These are phyloP conservation scores for Globisporangium splendens DNA, from an alignment of 352 stramenopile genomes.

Conservation along the genomic window DNA sequence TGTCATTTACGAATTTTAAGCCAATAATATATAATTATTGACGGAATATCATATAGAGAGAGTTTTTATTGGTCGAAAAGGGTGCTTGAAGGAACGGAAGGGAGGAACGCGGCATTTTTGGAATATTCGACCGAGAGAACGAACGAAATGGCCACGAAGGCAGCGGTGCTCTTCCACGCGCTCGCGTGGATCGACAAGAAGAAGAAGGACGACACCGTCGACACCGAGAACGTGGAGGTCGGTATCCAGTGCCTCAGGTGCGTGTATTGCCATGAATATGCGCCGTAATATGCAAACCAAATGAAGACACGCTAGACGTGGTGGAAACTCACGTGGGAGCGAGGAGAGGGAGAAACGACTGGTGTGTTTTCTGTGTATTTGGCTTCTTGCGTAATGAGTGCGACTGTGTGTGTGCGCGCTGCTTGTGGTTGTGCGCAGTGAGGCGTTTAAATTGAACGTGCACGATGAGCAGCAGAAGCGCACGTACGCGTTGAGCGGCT, in stretches of 20 bases:
- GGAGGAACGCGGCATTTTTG: conserved; percentile 2
- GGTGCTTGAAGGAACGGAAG: too few relatives aligned
- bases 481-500: conserved; percentile 36
- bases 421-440: conserved; percentile 25
- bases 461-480: conserved; percentile 53
- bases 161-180: conserved; percentile 69
- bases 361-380: background rate
- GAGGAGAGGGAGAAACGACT: background rate
- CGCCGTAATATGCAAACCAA: background rate
- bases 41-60: too few relatives aligned
- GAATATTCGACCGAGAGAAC: conserved; percentile 12
- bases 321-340: background rate
- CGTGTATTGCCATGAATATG: conserved; percentile 6
- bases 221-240: conserved; percentile 64
- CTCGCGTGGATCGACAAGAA: conserved; percentile 64
- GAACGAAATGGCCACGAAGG: conserved; percentile 32
- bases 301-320: background rate
- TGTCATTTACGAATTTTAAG: background rate
- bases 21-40: conserved; percentile 1
- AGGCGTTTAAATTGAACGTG: conserved; percentile 66
- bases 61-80: conserved; percentile 18
- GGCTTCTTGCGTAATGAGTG: background rate
- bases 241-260: conserved; percentile 61
- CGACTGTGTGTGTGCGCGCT: background rate
- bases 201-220: conserved; percentile 50